Conservation (phyloP, 106 monocot species). For the Agapanthus africanus region DNA sequence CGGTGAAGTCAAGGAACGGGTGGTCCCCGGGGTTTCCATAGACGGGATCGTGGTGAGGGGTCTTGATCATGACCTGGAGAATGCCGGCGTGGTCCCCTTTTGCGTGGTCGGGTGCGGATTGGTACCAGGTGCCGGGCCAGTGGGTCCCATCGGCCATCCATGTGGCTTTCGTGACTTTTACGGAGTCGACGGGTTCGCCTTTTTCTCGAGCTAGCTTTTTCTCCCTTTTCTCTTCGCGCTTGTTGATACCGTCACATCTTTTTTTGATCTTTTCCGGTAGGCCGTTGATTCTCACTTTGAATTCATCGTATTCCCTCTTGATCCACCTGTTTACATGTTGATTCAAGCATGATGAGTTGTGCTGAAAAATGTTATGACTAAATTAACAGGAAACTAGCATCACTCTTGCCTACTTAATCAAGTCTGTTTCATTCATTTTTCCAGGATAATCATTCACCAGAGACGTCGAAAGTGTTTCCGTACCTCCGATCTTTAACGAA, state of each 20-base stretch:
- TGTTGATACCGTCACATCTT: conserved; percentile 41
- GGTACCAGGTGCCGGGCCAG: conserved; percentile 83
- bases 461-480: not conserved
- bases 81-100: conserved; percentile 89
- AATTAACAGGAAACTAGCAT: not conserved
- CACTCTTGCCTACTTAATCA: not conserved
- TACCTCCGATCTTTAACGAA: conserved; percentile 81
- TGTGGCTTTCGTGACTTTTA: conserved; percentile 34
- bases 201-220: conserved; percentile 42
- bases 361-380: not conserved
- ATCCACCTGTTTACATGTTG: conserved; percentile 31
- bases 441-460: not conserved
- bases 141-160: conserved; percentile 94
- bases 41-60: conserved; percentile 32
- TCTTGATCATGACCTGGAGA: conserved; percentile 81
- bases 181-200: conserved; percentile 22
- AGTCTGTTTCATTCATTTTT: not conserved
- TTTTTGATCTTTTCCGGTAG: conserved; percentile 64
- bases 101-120: conserved; percentile 50
- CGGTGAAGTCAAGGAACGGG: conserved; percentile 66
- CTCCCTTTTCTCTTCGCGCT: conserved; percentile 28
- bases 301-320: conserved; percentile 93
- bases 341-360: not conserved
- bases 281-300: conserved; percentile 83
- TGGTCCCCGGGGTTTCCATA: conserved; percentile 52